Evolutionary conservation across 1,284 basidiomycete species (phyloP), one percentile per base, ranked within the genome.

Genomic region (Porogramme epimiltina): DNA sequence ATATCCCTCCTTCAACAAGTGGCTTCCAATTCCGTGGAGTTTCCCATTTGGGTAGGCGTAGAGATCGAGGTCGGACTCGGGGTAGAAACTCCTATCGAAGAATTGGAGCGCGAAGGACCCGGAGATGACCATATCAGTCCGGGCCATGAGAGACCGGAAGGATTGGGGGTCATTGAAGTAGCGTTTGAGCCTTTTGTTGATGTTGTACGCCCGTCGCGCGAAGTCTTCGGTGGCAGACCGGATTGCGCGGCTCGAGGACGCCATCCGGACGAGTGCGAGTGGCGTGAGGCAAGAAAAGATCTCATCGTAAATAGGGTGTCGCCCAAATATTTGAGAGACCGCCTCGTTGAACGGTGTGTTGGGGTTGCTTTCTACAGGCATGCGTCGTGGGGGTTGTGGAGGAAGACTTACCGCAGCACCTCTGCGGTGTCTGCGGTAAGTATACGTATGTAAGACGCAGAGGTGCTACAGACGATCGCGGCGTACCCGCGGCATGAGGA

Each of bases 81-180:
- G 52, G 42, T 70, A 75, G 26, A 54, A 53, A 1, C 55, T 50
- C 15, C 70, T 54, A 36, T 70, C 66, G 50, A 76, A 67, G 54
- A 74, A 72, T 34, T 76, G 73, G 2, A 76, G 61, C 0, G 71
- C 72, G 3, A 67, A 65, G 0, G 74, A 75, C 3, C 74, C 73
- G 10, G 73, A 73, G 23, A 77, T 71, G 39, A 74, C 49, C 26
- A 68, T 66, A 11, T 64, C 66, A 0, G 67, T 70, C 9, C 47
- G 52, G 0, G 60, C 62, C 47, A 74, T 74, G 15, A 70, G 52
- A 1, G 50, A 50, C 18, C 72, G 66, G 48, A 76, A 76, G 0
- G 43, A 41, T 0, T 57, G 49, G 24, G 53, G 57, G 20, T 61
- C 46, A 18, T 42, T 26, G 56, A 72, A 67, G 50, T 68, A 73